Evolutionary conservation across 768 basidiomycete species (phyloP).

Genomic region (Boletus huronensis): DNA sequence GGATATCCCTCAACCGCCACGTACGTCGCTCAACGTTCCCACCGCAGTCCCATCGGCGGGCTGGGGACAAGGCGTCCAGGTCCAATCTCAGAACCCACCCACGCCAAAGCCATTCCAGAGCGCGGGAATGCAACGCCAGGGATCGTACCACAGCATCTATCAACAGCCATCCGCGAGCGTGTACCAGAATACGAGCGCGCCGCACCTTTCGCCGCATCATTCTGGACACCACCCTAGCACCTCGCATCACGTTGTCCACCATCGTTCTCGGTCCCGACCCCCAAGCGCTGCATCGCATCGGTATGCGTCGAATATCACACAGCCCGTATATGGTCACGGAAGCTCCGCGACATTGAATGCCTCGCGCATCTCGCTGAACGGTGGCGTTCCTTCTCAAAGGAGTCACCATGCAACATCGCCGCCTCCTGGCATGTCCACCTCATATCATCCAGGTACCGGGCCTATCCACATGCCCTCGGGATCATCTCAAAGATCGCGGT

Average conservation of each 20-base stretch:
- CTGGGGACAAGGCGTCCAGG: slow-evolving; percentile 7
- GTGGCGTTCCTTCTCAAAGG: slow-evolving; percentile 9
- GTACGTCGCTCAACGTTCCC: slow-evolving; percentile 11
- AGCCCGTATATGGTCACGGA: slow-evolving; percentile 24
- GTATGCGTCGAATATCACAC: slow-evolving; percentile 27
- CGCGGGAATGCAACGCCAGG: slow-evolving; percentile 16
- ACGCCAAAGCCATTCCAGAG: slow-evolving; percentile 4
- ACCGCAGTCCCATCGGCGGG: slow-evolving; percentile 1
- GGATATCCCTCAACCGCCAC: slow-evolving; percentile 21
- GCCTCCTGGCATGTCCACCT: slow-evolving; percentile 5
- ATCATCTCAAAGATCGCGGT: slow-evolving; percentile 18
- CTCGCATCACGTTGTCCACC: slow-evolving; percentile 18
- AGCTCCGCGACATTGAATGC: slow-evolving; percentile 18
- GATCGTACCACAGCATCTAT: slow-evolving; percentile 12
- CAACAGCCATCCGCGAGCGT: slow-evolving; percentile 5
- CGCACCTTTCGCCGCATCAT: slow-evolving; percentile 12
- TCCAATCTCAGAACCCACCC: slow-evolving; percentile 1
- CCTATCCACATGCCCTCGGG: slow-evolving; percentile 5
- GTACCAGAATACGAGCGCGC: slow-evolving; percentile 11
- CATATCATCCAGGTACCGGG: slow-evolving; percentile 5
- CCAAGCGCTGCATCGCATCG: slow-evolving; percentile 32
- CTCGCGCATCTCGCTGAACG: slow-evolving; percentile 23
- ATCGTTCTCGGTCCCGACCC: slow-evolving; percentile 26
- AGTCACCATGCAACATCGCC: slow-evolving; percentile 10
- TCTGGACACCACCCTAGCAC: slow-evolving; percentile 13